Conservation (phyloP, 1,284 basidiomycete species). For the Leccinum pachyderme region DNA sequence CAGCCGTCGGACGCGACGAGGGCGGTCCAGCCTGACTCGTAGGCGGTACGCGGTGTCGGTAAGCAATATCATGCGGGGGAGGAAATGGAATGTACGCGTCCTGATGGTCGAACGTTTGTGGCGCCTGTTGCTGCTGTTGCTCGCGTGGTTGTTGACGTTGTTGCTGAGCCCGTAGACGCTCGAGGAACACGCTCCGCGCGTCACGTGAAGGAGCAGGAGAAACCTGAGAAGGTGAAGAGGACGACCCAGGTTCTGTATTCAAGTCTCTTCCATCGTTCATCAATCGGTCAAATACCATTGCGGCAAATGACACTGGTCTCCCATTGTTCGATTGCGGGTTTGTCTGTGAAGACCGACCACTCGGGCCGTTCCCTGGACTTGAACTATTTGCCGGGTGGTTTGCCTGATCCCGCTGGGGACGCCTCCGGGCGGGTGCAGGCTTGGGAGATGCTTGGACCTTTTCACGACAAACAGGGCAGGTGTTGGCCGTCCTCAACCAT, state of each 20-base stretch:
- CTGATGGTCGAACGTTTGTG: conserved; percentile 3
- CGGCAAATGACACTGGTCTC: conserved; percentile 16
- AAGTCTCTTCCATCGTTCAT: conserved; percentile 18
- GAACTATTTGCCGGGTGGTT: conserved; percentile 6
- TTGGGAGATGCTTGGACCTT: conserved; percentile 37
- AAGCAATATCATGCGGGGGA: conserved; percentile 7
- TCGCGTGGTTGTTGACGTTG: neutral
- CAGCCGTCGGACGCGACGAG: conserved; percentile 2
- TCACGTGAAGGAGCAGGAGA: conserved; percentile 8
- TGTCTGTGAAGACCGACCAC: conserved; percentile 5
- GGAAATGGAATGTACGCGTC: conserved; percentile 7
- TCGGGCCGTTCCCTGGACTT: neutral
- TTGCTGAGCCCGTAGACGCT: conserved; percentile 17
- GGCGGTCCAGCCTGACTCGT: conserved; percentile 6
- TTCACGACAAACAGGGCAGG: conserved; percentile 67
- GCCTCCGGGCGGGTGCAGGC: conserved; percentile 21
- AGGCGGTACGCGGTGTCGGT: conserved; percentile 9
- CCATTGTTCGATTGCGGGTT: conserved; percentile 11
- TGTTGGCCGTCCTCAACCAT: conserved; percentile 65
- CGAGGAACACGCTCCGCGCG: conserved; percentile 6
- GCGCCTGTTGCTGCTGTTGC: neutral
- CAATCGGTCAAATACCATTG: conserved; percentile 23
- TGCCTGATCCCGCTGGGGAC: conserved; percentile 14
- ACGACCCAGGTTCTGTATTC: conserved; percentile 4
- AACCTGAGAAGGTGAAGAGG: conserved; percentile 1